phyloP scores from a whole-genome alignment of 2,329 filamentous ascomycete genomes.

The Colletotrichum cordylinicola region DNA sequence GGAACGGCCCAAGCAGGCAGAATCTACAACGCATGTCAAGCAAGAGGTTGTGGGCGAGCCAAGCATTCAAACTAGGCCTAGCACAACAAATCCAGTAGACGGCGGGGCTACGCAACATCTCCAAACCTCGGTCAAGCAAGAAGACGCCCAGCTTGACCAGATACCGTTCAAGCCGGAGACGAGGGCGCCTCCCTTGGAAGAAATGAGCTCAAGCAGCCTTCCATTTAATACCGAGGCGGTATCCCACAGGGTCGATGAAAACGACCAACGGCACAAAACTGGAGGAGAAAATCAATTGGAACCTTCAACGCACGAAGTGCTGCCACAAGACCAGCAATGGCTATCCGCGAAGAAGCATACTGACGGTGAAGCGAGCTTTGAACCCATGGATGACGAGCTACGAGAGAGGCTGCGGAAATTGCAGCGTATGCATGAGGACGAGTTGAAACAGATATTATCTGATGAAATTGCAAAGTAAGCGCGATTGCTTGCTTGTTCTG shows the following conservation, averaged over 20 bases:
- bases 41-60: not conserved
- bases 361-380: too few relatives aligned
- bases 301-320: too few relatives aligned
- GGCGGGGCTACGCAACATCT: not conserved
- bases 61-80: not conserved
- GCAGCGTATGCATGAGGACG: too few relatives aligned
- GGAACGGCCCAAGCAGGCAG: not conserved
- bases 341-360: too few relatives aligned
- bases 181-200: not conserved
- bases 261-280: fast-evolving
- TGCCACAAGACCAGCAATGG: too few relatives aligned
- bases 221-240: not conserved
- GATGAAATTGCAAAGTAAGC: too few relatives aligned
- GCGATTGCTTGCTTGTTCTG: too few relatives aligned
- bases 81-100: not conserved
- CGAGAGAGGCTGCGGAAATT: too few relatives aligned
- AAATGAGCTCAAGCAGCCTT: not conserved
- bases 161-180: not conserved
- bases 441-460: too few relatives aligned
- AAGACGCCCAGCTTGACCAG: not conserved
- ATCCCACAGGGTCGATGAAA: not conserved
- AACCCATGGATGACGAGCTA: too few relatives aligned
- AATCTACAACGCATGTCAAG: not conserved
- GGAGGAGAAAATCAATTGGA: not conserved
- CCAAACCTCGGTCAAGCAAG: not conserved